Base-by-base conservation (phyloP, 2,329 filamentous ascomycete species). In the Phyllosticta ampelicida region DNA sequence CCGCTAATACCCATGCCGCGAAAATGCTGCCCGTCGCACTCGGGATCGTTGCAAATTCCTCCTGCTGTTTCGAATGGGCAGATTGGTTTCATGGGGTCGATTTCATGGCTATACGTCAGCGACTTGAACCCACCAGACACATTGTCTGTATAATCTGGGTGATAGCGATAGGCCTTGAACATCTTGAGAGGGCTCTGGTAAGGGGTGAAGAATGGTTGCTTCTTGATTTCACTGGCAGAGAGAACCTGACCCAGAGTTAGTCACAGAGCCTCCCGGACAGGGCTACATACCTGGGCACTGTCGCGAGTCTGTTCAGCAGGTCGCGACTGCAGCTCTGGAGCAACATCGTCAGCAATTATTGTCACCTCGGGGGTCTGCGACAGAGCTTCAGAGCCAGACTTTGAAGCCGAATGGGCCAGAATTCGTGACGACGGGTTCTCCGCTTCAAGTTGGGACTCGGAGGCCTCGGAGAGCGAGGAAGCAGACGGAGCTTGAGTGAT, bases 51-150 rank as follows among this genome's bases (percentile, higher is more conserved):
- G 80, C 94, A 97, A 63, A 78, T 76, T 61, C 84, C 83, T 55
- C 84, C 85, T 53, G 79, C 78, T 62, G 88, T 75, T 71, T 95
- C 89, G 66, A 83, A 86, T 44, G 84, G 86, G 72, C 94, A 99
- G 53, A 97, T 68, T 61, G 82, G 81, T 65, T 81, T 85, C 61
- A 83, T 78, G 21, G 85, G 79, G 69, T 96, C 85, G 73, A 99
- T 95, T 65, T 85, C 86, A 73, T 95, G 89, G 75, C 89, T 96
- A 75, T 92, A 97, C 50, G 91, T 97, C 76, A 95, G 79, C 63
- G 94, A 97, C 68, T 87, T 86, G 68, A 90, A 86, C 50, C 92
- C 92, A 62, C 86, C 86, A 58, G 82, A 70, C 59, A 96, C 84
- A 59, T 82, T 77, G 54, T 86, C 72, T 63, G 78, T 76, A 73